These are phyloP conservation scores for Ceratocystis colombiana DNA, from an alignment of 2,329 filamentous ascomycete species.

Conservation along the genomic window DNA sequence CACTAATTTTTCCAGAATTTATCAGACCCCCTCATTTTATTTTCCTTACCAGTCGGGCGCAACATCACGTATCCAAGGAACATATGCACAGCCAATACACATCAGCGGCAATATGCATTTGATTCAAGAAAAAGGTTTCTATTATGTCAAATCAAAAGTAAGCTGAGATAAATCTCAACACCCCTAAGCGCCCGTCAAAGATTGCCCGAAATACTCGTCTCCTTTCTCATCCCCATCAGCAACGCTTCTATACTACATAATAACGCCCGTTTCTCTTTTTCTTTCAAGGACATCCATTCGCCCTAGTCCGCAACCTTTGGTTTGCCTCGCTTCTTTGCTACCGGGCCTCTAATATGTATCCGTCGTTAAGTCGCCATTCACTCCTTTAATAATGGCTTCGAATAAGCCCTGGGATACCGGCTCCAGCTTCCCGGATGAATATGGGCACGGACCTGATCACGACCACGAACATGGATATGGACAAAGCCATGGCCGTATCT, in stretches of 20 bases:
- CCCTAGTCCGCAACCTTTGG: neutral
- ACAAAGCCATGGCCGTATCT: neutral
- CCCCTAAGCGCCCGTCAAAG: too few species aligned
- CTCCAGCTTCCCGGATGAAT: neutral
- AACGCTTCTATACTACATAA: too few species aligned
- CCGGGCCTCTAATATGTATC: neutral
- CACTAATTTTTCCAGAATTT: neutral
- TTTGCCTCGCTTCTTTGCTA: neutral
- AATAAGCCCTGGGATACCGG: neutral
- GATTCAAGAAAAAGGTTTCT: too few species aligned
- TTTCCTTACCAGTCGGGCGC: neutral
- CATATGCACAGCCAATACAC: neutral
- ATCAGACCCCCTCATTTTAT: neutral
- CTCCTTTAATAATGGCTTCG: conserved; percentile 3
- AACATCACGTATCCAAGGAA: neutral
- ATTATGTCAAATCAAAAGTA: too few species aligned
- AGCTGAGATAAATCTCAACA: too few species aligned
- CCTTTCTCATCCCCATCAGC: too few species aligned
- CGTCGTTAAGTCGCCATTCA: neutral
- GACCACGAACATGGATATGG: neutral
- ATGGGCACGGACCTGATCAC: neutral
- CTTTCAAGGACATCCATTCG: neutral
- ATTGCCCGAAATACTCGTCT: too few species aligned
- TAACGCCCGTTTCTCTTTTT: neutral
- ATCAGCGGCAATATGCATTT: neutral